Evolutionary conservation across 768 basidiomycete species (phyloP).

Genomic region (Saitozyma sp.): DNA sequence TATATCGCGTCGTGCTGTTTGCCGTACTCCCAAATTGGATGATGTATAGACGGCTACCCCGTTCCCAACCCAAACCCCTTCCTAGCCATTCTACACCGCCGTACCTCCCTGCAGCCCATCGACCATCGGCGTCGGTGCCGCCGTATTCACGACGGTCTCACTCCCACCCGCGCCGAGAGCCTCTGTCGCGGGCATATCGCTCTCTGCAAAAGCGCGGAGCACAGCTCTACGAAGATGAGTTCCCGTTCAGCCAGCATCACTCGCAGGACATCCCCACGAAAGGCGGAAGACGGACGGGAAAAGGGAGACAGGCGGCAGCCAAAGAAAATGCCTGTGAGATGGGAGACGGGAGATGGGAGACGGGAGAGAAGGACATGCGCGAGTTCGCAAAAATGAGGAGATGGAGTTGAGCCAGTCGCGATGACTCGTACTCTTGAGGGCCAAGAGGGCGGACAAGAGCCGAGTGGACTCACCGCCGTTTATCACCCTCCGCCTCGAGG

Average conservation of each 20-base stretch:
- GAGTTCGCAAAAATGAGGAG: not conserved
- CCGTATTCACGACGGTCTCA: too few relatives aligned
- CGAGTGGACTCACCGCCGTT: slow-evolving; percentile 27
- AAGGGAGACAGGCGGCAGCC: too few relatives aligned
- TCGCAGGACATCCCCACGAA: not conserved
- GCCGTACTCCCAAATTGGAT: too few relatives aligned
- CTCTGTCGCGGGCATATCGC: slow-evolving; percentile 19
- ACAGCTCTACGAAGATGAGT: slow-evolving; percentile 10
- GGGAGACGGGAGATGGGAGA: not conserved
- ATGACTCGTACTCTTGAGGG: not conserved
- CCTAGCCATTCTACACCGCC: not conserved
- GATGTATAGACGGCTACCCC: too few relatives aligned
- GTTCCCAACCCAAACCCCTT: not conserved
- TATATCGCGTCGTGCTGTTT: not conserved
- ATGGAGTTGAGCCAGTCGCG: not conserved
- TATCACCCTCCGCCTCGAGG: slow-evolving; percentile 34
- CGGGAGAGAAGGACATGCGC: not conserved
- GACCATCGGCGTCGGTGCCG: too few relatives aligned
- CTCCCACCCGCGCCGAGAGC: not conserved
- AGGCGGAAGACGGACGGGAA: not conserved
- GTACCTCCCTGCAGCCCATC: too few relatives aligned
- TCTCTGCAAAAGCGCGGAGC: slow-evolving; percentile 15
- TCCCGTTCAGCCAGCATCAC: not conserved
- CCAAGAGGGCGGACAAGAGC: not conserved
- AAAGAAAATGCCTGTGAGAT: too few relatives aligned